Evolutionary conservation across 805 yeast species (phyloP).

Genomic region (Komagataella mondaviorum): DNA sequence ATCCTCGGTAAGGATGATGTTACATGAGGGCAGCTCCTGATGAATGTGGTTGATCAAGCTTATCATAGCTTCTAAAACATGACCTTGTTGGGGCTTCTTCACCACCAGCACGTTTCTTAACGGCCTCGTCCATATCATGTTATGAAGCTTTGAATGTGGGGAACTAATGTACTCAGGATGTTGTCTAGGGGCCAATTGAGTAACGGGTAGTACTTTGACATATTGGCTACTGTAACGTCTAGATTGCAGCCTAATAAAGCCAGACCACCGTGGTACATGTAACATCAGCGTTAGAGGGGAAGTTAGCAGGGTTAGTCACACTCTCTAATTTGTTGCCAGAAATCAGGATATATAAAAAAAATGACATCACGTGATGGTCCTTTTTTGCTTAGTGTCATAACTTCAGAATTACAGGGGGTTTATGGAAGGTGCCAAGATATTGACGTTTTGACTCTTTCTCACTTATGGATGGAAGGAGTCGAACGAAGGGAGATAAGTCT

Average conservation of each 20-base stretch:
- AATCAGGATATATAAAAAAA: neutral
- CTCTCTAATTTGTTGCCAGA: neutral
- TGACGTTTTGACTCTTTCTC: neutral
- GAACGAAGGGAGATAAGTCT: neutral
- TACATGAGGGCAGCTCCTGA: constrained; percentile 51
- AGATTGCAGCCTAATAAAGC: neutral
- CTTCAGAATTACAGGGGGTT: neutral
- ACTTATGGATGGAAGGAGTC: neutral
- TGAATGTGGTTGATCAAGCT: constrained; percentile 50
- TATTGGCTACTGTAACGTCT: neutral
- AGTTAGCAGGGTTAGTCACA: neutral
- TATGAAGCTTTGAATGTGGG: constrained; percentile 47
- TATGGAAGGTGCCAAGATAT: neutral
- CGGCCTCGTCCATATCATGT: constrained; percentile 58
- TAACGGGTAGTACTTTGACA: neutral
- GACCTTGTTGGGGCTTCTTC: constrained; percentile 70
- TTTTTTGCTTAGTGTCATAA: neutral
- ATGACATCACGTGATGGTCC: neutral
- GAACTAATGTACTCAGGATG: constrained; percentile 40
- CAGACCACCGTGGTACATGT: neutral
- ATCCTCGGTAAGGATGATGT: constrained; percentile 65
- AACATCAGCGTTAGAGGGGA: neutral
- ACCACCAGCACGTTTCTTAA: constrained; percentile 66
- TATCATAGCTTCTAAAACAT: constrained; percentile 54
- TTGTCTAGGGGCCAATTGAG: neutral